Evolutionary conservation across 768 basidiomycete genomes (phyloP).

Genomic region (Naematelia aurantialba): DNA sequence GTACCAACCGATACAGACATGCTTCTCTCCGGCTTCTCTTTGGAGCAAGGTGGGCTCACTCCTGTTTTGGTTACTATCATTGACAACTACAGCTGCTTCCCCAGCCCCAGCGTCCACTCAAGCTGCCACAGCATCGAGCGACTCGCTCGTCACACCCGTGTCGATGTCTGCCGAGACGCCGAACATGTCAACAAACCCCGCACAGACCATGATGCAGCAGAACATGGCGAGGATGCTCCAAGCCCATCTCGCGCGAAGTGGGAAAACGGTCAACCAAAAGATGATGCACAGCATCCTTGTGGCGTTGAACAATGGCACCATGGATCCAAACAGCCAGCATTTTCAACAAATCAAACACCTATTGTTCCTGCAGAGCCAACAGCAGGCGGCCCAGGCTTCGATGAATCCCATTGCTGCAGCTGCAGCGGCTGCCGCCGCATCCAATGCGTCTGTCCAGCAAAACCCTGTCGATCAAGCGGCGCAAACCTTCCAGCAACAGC

Average conservation of each 20-base stretch:
- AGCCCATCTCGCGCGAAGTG: constrained; percentile 18
- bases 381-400: constrained; percentile 10
- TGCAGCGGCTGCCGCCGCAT: constrained; percentile 2
- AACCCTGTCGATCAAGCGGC: constrained; percentile 9
- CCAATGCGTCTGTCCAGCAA: background rate
- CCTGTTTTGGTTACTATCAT: background rate
- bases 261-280: constrained; percentile 15
- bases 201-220: constrained; percentile 7
- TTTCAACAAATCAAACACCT: constrained; percentile 23
- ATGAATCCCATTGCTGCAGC: constrained; percentile 17
- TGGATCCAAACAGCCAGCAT: constrained; percentile 8
- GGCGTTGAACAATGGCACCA: constrained; percentile 19
- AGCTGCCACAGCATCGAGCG: background rate
- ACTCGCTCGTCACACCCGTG: background rate
- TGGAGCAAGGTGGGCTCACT: constrained; percentile 15
- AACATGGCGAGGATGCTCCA: background rate
- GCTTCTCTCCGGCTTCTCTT: constrained; percentile 13
- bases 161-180: constrained; percentile 1
- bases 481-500: constrained; percentile 14
- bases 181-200: background rate
- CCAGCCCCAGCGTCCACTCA: background rate
- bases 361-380: constrained; percentile 18
- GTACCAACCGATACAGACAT: constrained; percentile 17
- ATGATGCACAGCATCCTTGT: constrained; percentile 23
- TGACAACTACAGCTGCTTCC: background rate